Base-by-base conservation (phyloP, 257 asterid species). In the Gentiana straminea region DNA sequence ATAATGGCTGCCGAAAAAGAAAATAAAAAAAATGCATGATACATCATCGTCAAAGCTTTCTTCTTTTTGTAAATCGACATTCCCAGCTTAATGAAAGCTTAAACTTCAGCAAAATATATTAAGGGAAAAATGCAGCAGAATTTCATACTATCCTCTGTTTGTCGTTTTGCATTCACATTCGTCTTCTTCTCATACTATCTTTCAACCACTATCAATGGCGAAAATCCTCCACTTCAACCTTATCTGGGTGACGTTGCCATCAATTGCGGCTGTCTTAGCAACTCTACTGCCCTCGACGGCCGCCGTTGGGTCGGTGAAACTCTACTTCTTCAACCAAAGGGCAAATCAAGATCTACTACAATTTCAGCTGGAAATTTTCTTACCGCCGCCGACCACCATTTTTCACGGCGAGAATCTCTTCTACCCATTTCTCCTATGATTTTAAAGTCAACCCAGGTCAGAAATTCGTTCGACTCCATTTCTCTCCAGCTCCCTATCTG, bases 391-490 rank as follows among this genome's bases (percentile, higher is more conserved):
- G 71, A 67, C 13, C 62, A 53, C 71, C 71, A 0, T 63, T 34
- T 11, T 44, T 44, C 37, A 45, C 43, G 32, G 49, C 51, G 7
- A 49, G 65, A 39, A 12, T 39, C 41, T 51, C 65, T 5, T 5
- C 33, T 2, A 8, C 46, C 33, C 8, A 52, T 52, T 68, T 63
- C 44, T 12, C 13, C 41, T 68, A 63, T 13, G 13, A 36, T 32
- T 69, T 69, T 35, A 33, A 36, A 37, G 54, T 58, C 45, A 61
- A 53, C 9, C 59, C 59, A 39, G 68, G 68, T 56, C 68, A 55
- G 57, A 70, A 64, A 34, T 51, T 65, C 64, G 46, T 70, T 32
- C 71, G 68, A n/a, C 32, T 70, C 4, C 75, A 70, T 46, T 65
- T 70, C 47, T 44, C 45, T 52, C 75, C 71, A 38, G 46, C 64